A percentile compares a stretch with the other conserved stretches of the same genome.
Conservation (phyloP, 257 asterid genomes). For the Solanum rostratum region DNA sequence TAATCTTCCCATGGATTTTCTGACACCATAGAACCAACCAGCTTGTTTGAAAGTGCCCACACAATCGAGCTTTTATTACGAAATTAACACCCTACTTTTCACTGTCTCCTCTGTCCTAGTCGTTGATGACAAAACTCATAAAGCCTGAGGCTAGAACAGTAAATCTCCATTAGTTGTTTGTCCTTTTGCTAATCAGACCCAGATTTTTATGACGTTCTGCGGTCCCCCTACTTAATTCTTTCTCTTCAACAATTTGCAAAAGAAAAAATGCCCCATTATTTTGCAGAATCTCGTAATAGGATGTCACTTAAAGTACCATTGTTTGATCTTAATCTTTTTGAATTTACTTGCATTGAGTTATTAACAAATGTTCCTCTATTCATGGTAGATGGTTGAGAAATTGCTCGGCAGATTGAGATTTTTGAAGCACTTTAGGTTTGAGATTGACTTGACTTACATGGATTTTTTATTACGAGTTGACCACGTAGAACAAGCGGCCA, state of each 20-base stretch:
- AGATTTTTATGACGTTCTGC: slow-evolving; percentile 21
- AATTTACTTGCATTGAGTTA: not conserved
- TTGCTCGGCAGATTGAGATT: slow-evolving; percentile 27
- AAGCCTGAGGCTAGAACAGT: slow-evolving; percentile 24
- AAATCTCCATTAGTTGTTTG: slow-evolving; percentile 20
- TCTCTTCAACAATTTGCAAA: slow-evolving; percentile 4
- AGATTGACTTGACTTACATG: slow-evolving; percentile 41
- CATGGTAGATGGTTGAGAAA: slow-evolving; percentile 43
- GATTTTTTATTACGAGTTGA: slow-evolving; percentile 72
- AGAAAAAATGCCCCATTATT: not conserved
- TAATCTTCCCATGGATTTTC: slow-evolving; percentile 71
- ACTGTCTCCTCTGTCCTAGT: slow-evolving; percentile 5
- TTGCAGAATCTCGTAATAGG: not conserved
- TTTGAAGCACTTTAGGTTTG: slow-evolving; percentile 24
- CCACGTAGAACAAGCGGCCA: slow-evolving; percentile 57
- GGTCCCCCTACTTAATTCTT: slow-evolving; percentile 16
- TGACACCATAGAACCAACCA: slow-evolving; percentile 23
- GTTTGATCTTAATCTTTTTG: not conserved
- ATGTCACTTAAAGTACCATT: not conserved
- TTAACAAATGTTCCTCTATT: not conserved
- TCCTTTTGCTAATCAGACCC: slow-evolving; percentile 19
- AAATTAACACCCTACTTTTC: slow-evolving; percentile 44
- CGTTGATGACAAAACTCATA: slow-evolving; percentile 16
- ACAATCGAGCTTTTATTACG: slow-evolving; percentile 29
- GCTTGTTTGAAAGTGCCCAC: slow-evolving; percentile 24